Percentiles rank a stretch among this genome's conserved stretches.
These are phyloP conservation scores for Edaphochlamys debaryana DNA, from an alignment of 139 green algal genomes.

Conservation along the genomic window DNA sequence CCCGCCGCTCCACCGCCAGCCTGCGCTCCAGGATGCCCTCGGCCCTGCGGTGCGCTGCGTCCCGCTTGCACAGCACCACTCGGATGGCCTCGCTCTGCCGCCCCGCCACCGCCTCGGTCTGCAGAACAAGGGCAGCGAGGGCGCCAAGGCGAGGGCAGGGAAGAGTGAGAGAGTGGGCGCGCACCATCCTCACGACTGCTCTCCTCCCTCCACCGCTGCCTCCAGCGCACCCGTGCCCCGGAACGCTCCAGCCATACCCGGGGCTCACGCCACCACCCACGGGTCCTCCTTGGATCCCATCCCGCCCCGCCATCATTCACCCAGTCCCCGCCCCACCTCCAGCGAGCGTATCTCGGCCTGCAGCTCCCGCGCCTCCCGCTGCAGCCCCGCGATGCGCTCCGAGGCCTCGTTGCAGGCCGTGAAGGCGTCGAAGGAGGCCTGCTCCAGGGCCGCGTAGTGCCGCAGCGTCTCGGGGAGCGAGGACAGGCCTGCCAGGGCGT, in stretches of 20 bases:
- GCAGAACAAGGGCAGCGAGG: too few relatives aligned
- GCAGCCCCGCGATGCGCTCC: conserved; percentile 32
- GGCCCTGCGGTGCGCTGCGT: not conserved
- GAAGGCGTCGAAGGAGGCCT: conserved; percentile 48
- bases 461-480: conserved; percentile 28
- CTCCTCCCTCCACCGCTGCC: too few relatives aligned
- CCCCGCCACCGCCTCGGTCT: conserved; percentile 17
- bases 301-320: too few relatives aligned
- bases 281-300: too few relatives aligned
- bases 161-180: too few relatives aligned
- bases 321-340: conserved; percentile 20
- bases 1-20: not conserved
- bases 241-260: too few relatives aligned
- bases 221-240: too few relatives aligned
- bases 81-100: conserved; percentile 37
- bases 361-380: conserved; percentile 38
- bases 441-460: conserved; percentile 48
- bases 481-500: not conserved
- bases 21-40: not conserved
- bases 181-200: too few relatives aligned
- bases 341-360: conserved; percentile 37
- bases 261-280: too few relatives aligned
- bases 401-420: conserved; percentile 50
- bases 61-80: not conserved
- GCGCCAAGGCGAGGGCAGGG: too few relatives aligned